Base-by-base conservation (phyloP, 2,329 filamentous ascomycete genomes). In the Alternaria sp. region DNA sequence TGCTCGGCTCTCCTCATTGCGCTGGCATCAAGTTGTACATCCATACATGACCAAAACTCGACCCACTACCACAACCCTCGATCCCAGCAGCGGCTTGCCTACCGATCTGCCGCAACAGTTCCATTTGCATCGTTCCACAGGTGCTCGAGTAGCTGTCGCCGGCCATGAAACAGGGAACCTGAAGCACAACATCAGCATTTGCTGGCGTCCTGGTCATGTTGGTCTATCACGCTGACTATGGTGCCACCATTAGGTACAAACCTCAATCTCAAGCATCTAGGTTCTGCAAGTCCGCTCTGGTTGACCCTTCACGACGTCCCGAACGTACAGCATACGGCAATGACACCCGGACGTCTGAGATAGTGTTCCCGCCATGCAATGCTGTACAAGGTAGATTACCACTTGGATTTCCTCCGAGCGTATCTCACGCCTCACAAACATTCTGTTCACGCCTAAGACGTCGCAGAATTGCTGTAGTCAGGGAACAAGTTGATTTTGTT, bases 1-100 rank as follows among this genome's bases (percentile, higher is more conserved):
- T 46, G 39, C 56, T 51, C 56, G 56, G 56, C 56, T 59, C 56
- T 59, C 56, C 56, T 56, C 56, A 56, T 45, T 40, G 31, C 46
- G 39, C 36, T 54, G 17, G 54, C 40, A 61, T 51, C 41, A 36
- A 36, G 36, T 29, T 24, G 29, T 34, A 34, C 44, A 23, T 48
- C 44, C 44, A 53, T 45, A 55, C 56, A 62, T 62, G 42, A 59
- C 52, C 37, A 40, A 40, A 39, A 56, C 39, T 49, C 36, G 29
- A 17, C 31, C 37, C 28, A 37, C 51, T 36, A 40, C 49, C 39
- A 44, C 23, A 31, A 33, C 51, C 28, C 26, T 56, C 51, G 39
- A 52, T 44, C 26, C 26, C 41, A 54, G 21, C 50, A 49, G 28
- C 29, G 48, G 33, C 40, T 26, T 33, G 40, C 11, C 39, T 40